Evolutionary conservation across 2,329 filamentous ascomycete species (phyloP).

Genomic region (Grosmannia penicillata): DNA sequence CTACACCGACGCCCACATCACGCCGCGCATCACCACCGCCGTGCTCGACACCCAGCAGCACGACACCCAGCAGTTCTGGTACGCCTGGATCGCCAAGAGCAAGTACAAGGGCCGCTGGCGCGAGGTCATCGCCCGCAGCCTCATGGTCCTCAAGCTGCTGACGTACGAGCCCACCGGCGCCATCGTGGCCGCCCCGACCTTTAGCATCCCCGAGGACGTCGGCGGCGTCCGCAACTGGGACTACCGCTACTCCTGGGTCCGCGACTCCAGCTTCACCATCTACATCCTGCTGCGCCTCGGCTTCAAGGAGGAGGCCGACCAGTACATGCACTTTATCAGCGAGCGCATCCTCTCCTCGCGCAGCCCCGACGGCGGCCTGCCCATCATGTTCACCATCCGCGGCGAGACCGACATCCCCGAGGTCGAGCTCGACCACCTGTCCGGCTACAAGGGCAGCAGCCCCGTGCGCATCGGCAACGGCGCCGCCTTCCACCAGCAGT

Average conservation of each 20-base stretch:
- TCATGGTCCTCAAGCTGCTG: slow-evolving; percentile 62
- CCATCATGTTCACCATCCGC: slow-evolving; percentile 71
- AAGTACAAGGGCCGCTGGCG: slow-evolving; percentile 59
- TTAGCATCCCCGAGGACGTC: slow-evolving; percentile 61
- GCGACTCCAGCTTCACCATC: slow-evolving; percentile 64
- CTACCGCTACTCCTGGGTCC: slow-evolving; percentile 65
- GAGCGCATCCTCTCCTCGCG: slow-evolving; percentile 50
- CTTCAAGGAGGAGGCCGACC: slow-evolving; percentile 60
- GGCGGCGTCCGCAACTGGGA: slow-evolving; percentile 55
- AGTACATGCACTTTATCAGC: slow-evolving; percentile 67
- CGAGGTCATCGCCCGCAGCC: slow-evolving; percentile 54
- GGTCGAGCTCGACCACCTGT: slow-evolving; percentile 50
- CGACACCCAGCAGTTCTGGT: slow-evolving; percentile 59
- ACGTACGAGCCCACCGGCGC: slow-evolving; percentile 68
- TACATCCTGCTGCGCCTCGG: slow-evolving; percentile 65
- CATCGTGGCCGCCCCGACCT: slow-evolving; percentile 62
- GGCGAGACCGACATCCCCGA: slow-evolving; percentile 64
- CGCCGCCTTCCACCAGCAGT: slow-evolving; percentile 60
- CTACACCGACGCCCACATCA: slow-evolving; percentile 41
- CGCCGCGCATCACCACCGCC: slow-evolving; percentile 39
- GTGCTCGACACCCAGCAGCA: slow-evolving; percentile 49
- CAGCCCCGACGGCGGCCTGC: slow-evolving; percentile 45
- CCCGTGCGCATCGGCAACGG: slow-evolving; percentile 68
- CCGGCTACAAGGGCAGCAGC: slow-evolving; percentile 55
- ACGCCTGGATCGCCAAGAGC: slow-evolving; percentile 55